These are phyloP conservation scores for Penstemon davidsonii DNA, from an alignment of 257 asterid species.

Conservation along the genomic window DNA sequence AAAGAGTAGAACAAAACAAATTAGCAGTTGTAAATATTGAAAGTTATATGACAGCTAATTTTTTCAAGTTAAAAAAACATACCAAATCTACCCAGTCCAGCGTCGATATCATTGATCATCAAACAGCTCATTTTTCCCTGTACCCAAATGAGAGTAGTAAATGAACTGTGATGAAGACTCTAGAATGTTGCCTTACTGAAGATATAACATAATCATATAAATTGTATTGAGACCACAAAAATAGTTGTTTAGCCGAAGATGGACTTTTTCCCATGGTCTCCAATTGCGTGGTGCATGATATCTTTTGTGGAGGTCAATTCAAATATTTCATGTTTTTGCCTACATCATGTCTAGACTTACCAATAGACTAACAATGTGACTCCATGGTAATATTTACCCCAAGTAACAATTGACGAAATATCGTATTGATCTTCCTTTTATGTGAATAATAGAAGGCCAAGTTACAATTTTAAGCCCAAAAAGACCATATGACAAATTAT, in stretches of 20 bases:
- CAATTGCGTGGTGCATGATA: neutral
- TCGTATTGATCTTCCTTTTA: neutral
- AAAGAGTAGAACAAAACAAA: neutral
- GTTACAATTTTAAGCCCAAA: neutral
- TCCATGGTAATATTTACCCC: neutral
- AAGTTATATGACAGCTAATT: neutral
- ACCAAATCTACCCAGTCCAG: slow-evolving; percentile 98
- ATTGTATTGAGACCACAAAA: neutral
- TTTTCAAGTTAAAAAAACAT: slow-evolving; percentile 31
- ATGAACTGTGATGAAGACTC: slow-evolving; percentile 6
- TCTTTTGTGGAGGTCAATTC: neutral
- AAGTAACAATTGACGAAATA: slow-evolving; percentile 6
- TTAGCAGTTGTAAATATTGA: slow-evolving; percentile 18
- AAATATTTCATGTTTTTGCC: slow-evolving; percentile 6
- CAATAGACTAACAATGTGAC: neutral
- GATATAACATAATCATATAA: neutral
- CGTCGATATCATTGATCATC: slow-evolving; percentile 95
- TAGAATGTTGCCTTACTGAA: slow-evolving; percentile 9
- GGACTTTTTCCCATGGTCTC: neutral
- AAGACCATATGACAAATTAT: slow-evolving; percentile 6
- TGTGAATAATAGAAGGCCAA: neutral
- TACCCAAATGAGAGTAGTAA: slow-evolving; percentile 24
- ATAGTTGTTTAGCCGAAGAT: neutral
- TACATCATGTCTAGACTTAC: neutral
- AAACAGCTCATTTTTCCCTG: slow-evolving; percentile 98